Evolutionary conservation across 257 asterid genomes (phyloP), one percentile per base, ranked within the genome.

Genomic region (Plantago ovata): DNA sequence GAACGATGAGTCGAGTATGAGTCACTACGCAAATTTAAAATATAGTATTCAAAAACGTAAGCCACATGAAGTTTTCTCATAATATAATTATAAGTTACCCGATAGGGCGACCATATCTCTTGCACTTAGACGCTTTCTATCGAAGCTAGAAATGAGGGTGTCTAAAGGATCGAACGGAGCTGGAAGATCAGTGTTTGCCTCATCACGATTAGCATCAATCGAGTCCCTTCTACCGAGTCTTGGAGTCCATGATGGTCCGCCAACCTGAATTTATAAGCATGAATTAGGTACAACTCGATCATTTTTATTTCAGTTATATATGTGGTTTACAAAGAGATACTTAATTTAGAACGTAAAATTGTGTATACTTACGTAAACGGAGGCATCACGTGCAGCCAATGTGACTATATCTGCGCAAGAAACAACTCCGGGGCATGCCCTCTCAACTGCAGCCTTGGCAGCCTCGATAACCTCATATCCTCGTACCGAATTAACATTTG

Each of bases 101-200:
- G 75, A 70, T 40, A 70, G 42, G 14, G 71, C 68, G 16, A 72
- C 72, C 77, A 66, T 50, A 41, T 72, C 77, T 46, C 73, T 67
- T 1, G 67, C 73, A 42, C 15, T 52, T 2, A 72, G 64, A 10
- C 60, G 64, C 51, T 58, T 57, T n/a, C 4, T 52, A 0, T 36
- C 39, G 13, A 72, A 72, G 23, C 33, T 16, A 10, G 47, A 1
- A 58, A 67, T 40, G 40, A 72, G 69, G 0, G 6, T 1, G 7
- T 10, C 1, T 23, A 72, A 66, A 19, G 38, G 48, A 3, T 9
- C 36, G 19, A 15, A 22, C 2, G 68, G 68, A 10, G 56, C 7
- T 2, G 77, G 77, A 41, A 72, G 77, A n/a, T 23, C 65, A 0
- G 48, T 7, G 18, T 67, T 39, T 0, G 73, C 73, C 13, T 18